These are phyloP conservation scores for Crinitomyces ghanaensis DNA, from an alignment of 805 yeast genomes.

Conservation along the genomic window DNA sequence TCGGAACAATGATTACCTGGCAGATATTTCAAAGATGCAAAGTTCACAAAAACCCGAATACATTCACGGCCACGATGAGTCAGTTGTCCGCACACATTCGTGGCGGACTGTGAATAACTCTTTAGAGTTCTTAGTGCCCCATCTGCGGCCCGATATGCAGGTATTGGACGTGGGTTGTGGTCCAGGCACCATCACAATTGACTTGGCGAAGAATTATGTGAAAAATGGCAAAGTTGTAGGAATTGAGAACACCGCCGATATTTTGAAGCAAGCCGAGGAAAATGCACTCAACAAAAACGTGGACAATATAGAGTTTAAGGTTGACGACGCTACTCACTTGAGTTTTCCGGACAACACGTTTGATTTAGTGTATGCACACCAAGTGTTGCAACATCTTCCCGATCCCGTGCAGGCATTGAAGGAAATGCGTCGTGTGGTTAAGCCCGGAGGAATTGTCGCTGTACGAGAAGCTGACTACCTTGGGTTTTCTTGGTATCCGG, in stretches of 20 bases:
- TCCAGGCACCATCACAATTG: constrained; percentile 32
- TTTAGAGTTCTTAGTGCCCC: constrained; percentile 21
- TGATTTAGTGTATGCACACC: constrained; percentile 32
- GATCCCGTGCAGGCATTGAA: constrained; percentile 27
- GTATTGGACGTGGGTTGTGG: constrained; percentile 36
- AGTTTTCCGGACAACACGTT: constrained; percentile 29
- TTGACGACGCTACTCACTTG: constrained; percentile 25
- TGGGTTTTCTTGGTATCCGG: constrained; percentile 15
- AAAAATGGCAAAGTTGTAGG: constrained; percentile 25
- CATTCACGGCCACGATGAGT: constrained; percentile 18
- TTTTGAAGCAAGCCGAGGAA: constrained; percentile 22
- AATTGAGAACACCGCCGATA: constrained; percentile 25
- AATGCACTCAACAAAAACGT: constrained; percentile 10
- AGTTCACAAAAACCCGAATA: constrained; percentile 9
- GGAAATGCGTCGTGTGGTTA: constrained; percentile 30
- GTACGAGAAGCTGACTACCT: constrained; percentile 26
- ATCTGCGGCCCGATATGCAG: constrained; percentile 20
- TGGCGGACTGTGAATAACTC: constrained; percentile 29
- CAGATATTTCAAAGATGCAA: no score
- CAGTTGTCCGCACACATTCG: constrained; percentile 22
- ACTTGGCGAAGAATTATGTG: constrained; percentile 25
- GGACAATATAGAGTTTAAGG: constrained; percentile 18
- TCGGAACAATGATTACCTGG: no score
- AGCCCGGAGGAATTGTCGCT: constrained; percentile 27
- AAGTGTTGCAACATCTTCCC: constrained; percentile 29